Percentiles rank a stretch among this genome's conserved stretches.
phyloP scores from a whole-genome alignment of 2,329 filamentous ascomycete genomes.

The Phoma sp. region DNA sequence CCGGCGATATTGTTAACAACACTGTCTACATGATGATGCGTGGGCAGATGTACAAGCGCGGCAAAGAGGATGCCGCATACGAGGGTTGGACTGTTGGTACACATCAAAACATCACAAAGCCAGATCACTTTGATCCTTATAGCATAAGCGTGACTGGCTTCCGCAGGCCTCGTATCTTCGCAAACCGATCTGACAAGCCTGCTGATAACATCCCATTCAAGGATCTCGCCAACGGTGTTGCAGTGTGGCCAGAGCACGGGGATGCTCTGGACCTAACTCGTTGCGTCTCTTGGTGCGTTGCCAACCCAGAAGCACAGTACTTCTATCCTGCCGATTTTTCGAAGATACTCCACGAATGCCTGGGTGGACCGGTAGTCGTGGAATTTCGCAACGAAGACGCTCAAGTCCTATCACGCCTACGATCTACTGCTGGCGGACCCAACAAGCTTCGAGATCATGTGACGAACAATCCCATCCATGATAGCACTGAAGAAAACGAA shows the following conservation, averaged over 20 bases:
- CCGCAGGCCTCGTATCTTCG: conserved; percentile 5
- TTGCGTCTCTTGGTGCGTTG: conserved; percentile 28
- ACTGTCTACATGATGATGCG: conserved; percentile 28
- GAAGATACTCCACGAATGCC: not conserved
- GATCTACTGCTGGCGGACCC: not conserved
- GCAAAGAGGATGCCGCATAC: conserved; percentile 15
- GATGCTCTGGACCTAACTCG: conserved; percentile 40
- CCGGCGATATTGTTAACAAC: conserved; percentile 19
- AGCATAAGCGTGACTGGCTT: conserved; percentile 30
- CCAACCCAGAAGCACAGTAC: conserved; percentile 28
- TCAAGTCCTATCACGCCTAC: not conserved
- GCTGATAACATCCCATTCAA: conserved; percentile 22
- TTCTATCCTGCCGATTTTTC: conserved; percentile 34
- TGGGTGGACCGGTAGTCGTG: not conserved
- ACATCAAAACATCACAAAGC: conserved; percentile 15
- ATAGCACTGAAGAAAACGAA: not conserved
- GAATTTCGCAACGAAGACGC: not conserved
- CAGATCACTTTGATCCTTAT: conserved; percentile 12
- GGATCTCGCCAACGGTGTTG: conserved; percentile 28
- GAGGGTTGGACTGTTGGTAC: conserved; percentile 22
- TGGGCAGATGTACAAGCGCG: conserved; percentile 20
- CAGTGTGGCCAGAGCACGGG: conserved; percentile 23
- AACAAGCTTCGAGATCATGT: not conserved
- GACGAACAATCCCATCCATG: not conserved
- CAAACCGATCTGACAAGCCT: not conserved